Conservation (phyloP, 2,329 filamentous ascomycete species). For the Trichoderma guizhouense region DNA sequence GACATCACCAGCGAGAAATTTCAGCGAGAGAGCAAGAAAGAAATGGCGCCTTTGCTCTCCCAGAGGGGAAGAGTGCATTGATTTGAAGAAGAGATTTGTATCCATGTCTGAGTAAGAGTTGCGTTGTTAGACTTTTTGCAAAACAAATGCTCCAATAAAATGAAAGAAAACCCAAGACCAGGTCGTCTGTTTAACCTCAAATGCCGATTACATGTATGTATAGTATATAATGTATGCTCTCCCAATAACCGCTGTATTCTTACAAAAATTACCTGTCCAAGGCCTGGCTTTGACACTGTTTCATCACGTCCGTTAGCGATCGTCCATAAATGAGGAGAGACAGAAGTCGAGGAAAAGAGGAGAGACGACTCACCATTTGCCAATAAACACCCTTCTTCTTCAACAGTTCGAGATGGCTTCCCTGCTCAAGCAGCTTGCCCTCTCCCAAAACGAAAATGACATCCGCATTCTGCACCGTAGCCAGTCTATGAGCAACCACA, state of each 20-base stretch:
- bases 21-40: not conserved
- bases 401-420: slow-evolving; percentile 50
- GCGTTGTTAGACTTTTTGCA: not conserved
- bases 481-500: slow-evolving; percentile 73
- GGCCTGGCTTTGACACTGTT: slow-evolving; percentile 57
- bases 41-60: not conserved
- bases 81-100: not conserved
- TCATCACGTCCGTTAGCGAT: slow-evolving; percentile 24
- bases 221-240: not conserved
- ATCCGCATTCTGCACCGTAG: slow-evolving; percentile 75
- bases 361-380: slow-evolving; percentile 49
- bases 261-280: slow-evolving; percentile 43
- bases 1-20: not conserved
- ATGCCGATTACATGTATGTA: not conserved
- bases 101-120: not conserved
- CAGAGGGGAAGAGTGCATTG: not conserved
- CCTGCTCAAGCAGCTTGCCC: slow-evolving; percentile 53
- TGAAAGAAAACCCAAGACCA: not conserved
- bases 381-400: slow-evolving; percentile 53
- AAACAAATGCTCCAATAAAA: not conserved
- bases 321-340: not conserved
- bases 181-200: not conserved
- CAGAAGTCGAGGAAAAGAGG: not conserved
- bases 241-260: not conserved
- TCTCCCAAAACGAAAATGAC: slow-evolving; percentile 76